phyloP scores from a whole-genome alignment of 2,329 filamentous ascomycete species.

The Neofusicoccum ribis region DNA sequence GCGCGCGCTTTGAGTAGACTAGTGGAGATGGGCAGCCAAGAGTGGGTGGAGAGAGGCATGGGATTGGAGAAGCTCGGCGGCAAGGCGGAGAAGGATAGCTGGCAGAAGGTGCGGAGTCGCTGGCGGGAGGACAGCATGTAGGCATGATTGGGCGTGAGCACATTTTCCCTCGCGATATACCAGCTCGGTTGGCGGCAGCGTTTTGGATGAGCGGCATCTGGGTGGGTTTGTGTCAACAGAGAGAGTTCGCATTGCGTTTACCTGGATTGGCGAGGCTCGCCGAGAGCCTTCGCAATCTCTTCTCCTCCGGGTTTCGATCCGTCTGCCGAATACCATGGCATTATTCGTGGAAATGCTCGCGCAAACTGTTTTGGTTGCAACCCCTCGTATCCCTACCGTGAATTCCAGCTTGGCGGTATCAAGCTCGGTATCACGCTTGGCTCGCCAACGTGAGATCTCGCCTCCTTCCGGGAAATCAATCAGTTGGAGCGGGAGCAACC shows the following conservation, averaged over 20 bases:
- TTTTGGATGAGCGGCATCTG: slow-evolving; percentile 8
- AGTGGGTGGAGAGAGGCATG: slow-evolving; percentile 86
- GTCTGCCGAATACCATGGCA: background rate
- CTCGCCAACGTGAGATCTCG: background rate
- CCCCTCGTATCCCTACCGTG: background rate
- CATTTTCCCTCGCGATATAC: slow-evolving; percentile 5
- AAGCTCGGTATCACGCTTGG: slow-evolving; percentile 10
- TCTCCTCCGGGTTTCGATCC: background rate
- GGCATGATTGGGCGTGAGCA: slow-evolving; percentile 4
- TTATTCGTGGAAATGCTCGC: slow-evolving; percentile 4
- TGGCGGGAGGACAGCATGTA: slow-evolving; percentile 53
- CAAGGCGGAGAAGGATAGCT: slow-evolving; percentile 64
- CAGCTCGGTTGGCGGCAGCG: slow-evolving; percentile 3
- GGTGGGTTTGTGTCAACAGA: background rate
- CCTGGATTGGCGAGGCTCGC: background rate
- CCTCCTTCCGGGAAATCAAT: slow-evolving; percentile 2
- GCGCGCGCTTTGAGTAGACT: slow-evolving; percentile 81
- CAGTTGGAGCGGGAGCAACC: slow-evolving; percentile 10
- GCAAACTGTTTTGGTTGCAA: background rate
- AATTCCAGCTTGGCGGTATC: slow-evolving; percentile 8
- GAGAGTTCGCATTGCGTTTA: slow-evolving; percentile 4
- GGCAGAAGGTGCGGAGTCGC: slow-evolving; percentile 64
- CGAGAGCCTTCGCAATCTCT: slow-evolving; percentile 2
- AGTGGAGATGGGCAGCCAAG: slow-evolving; percentile 87
- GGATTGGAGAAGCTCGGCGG: slow-evolving; percentile 65